Percentiles rank a stretch among this genome's conserved stretches.
Evolutionary conservation across 2,329 filamentous ascomycete species (phyloP).

Genomic region (Colletotrichum sojae): DNA sequence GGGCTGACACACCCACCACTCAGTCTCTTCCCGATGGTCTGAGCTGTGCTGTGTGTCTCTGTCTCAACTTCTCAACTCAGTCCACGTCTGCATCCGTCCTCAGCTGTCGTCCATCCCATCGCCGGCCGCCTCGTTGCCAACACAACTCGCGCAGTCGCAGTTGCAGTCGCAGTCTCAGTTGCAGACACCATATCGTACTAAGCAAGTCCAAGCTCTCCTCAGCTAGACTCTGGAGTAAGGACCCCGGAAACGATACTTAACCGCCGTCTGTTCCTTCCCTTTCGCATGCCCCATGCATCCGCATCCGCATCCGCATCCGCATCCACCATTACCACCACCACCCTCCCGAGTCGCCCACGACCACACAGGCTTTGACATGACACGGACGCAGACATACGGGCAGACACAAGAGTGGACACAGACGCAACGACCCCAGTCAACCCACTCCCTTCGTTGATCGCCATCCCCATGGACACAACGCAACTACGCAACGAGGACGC

Average conservation of each 20-base stretch:
- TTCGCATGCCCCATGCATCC: slow-evolving; percentile 35
- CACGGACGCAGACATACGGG: neutral
- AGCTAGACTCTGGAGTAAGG: neutral
- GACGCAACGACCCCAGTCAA: too few relatives aligned
- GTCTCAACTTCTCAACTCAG: neutral
- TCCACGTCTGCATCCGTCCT: slow-evolving; percentile 14
- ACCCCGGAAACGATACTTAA: slow-evolving; percentile 12
- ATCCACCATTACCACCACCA: slow-evolving; percentile 10
- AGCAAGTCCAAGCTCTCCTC: slow-evolving; percentile 28
- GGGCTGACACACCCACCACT: slow-evolving; percentile 19
- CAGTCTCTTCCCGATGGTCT: neutral
- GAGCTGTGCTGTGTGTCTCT: slow-evolving; percentile 1
- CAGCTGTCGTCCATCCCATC: slow-evolving; percentile 20
- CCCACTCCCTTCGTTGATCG: neutral
- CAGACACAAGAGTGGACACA: neutral
- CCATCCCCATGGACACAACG: neutral
- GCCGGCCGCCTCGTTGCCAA: slow-evolving; percentile 12
- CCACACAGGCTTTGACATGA: slow-evolving; percentile 30
- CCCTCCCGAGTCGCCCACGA: slow-evolving; percentile 10
- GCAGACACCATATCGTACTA: neutral
- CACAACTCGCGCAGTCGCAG: neutral
- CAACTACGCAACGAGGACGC: slow-evolving; percentile 6
- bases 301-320: slow-evolving; percentile 9
- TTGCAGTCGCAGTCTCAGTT: neutral
- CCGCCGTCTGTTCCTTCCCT: slow-evolving; percentile 34